These are phyloP conservation scores for Kluyveromyces dobzhanskii DNA, from an alignment of 805 yeast genomes.

Conservation along the genomic window DNA sequence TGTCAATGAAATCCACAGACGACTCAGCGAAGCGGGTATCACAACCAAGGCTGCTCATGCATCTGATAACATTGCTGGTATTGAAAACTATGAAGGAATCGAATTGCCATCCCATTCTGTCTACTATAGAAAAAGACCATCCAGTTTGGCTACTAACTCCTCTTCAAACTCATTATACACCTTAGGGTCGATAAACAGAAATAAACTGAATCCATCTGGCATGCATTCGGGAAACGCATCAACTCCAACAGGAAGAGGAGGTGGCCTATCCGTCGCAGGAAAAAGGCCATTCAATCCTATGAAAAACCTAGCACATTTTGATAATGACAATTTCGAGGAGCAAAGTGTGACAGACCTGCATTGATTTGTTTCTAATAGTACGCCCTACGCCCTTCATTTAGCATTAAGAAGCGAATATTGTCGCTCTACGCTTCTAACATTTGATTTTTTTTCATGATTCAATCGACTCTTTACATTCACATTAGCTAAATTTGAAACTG, in stretches of 20 bases:
- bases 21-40: constrained; percentile 32
- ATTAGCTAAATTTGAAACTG: too few relatives aligned
- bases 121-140: not conserved
- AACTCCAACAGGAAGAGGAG: not conserved
- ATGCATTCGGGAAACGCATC: not conserved
- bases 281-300: not conserved
- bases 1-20: constrained; percentile 24
- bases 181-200: not conserved
- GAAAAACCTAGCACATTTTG: constrained; percentile 3
- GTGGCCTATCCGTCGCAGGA: constrained; percentile 2
- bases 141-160: not conserved
- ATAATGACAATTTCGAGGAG: constrained; percentile 11
- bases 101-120: constrained; percentile 9
- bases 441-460: too few relatives aligned
- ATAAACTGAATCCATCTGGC: not conserved
- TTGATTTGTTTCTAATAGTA: too few relatives aligned
- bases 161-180: not conserved
- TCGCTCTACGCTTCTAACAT: too few relatives aligned
- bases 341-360: constrained; percentile 8
- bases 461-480: too few relatives aligned
- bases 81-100: constrained; percentile 23
- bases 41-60: constrained; percentile 35
- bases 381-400: too few relatives aligned
- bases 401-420: too few relatives aligned
- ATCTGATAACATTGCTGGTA: constrained; percentile 40